Base-by-base conservation (phyloP, 2,329 filamentous ascomycete genomes). In the Trichoderma sp. region DNA sequence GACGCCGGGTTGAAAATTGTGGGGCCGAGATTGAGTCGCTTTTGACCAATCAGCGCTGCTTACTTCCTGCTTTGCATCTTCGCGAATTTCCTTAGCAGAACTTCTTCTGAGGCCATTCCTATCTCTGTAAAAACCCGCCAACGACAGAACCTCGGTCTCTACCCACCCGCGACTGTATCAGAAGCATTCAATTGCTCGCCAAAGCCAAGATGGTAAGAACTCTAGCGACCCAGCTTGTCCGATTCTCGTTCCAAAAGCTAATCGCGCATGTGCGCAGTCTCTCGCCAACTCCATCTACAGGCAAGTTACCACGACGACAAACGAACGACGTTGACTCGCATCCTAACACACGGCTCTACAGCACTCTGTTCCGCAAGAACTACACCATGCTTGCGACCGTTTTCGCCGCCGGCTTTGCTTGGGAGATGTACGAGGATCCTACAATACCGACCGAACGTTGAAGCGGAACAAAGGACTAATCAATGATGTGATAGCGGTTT, bases 331-430 rank as follows among this genome's bases (percentile, higher is more conserved):
- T 68, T 66, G 68, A 72, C 37, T 43, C 68, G 70, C 71, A 71
- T 71, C 71, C 75, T 79, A 72, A 79, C 71, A 55, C 70, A 58
- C 69, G 62, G 33, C 52, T 33, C 27, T 72, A 74, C 82, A 98
- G 96, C 86, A 82, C 89, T 78, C 78, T 98, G 75, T 91, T 98
- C 86, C 90, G 91, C 82, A 90, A 88, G 80, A 99, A 99, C 87
- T 91, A 87, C 77, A 86, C 91, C 80, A 97, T 97, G 89, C 86
- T 99, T 77, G 91, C 89, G 74, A 87, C 89, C 73, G 92, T 99
- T 79, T 99, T 99, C 81, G 88, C 85, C 75, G 87, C 89, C 74
- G 95, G 94, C 74, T 99, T 99, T 79, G 92, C 87, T 73, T 94
- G 97, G 80, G 93, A 98, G 86, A 87, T 99, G 96, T 99, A 89